Evolutionary conservation across 1,284 basidiomycete genomes (phyloP), one percentile per base, ranked within the genome.

Genomic region (Mycosarcoma mackinlayi): DNA sequence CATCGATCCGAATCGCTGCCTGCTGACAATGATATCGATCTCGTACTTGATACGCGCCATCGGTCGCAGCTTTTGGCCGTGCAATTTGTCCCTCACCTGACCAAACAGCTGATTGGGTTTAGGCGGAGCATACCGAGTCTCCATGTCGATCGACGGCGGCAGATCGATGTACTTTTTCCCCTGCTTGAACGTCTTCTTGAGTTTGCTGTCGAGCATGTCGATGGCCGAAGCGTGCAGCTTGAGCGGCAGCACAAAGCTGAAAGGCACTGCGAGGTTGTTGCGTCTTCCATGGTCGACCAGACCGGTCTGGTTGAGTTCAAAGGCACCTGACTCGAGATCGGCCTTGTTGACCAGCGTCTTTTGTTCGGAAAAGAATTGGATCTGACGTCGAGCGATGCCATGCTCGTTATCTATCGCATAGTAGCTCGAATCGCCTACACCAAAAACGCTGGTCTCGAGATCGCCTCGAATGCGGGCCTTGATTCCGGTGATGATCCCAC

Each of bases 21-120:
- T 45, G 35, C 63, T 72, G 37, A 72, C 69, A 18, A 72, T 72
- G 42, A 72, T 61, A 27, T 72, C 69, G 33, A 72, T 72, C 49
- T 72, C 69, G 46, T 72, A 72, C 56, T 72, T 72, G 63, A 72
- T 72, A 0, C 51, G 44, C 14, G 69, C 69, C 69, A 72, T 72
- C 1, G 69, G 69, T 38, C 69, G 51, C 28, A 67, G 41, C 46
- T 67, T 67, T 16, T 72, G 69, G 23, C 69, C 63, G 21, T 64
- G 56, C 4, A 67, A 49, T 42, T 49, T 72, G 14, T 72, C 64
- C 19, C 48, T 52, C 38, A 63, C 69, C 18, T 61, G 59, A 13
- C 53, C 64, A 21, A 72, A 62, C 25, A 63, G 44, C 45, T 72
- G 69, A 9, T 49, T 58, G n/a, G 59, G 49, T 25, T 56, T 58